A percentile compares a stretch with the other conserved stretches of the same genome.
Conservation (phyloP, 257 asterid genomes). For the Fraxinus anomala region DNA sequence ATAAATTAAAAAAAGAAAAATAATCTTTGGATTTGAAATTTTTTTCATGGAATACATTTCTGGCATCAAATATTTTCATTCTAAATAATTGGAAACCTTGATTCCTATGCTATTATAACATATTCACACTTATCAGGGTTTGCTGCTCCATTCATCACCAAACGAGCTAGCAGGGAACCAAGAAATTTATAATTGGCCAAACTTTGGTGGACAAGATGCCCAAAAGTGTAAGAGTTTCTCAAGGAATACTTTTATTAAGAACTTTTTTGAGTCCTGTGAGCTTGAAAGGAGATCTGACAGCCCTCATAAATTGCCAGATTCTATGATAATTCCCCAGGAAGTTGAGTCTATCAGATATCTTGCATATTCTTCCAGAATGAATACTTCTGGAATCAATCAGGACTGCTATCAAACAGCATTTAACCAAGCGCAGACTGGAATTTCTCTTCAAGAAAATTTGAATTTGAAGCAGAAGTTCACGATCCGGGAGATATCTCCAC, state of each 20-base stretch:
- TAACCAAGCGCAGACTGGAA: slow-evolving; percentile 52
- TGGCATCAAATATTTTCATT: not conserved
- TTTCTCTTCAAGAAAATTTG: slow-evolving; percentile 50
- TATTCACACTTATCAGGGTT: slow-evolving; percentile 27
- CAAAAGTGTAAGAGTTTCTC: slow-evolving; percentile 46
- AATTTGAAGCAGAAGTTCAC: slow-evolving; percentile 74
- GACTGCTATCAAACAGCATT: slow-evolving; percentile 44
- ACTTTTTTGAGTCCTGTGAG: slow-evolving; percentile 14
- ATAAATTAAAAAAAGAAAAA: not conserved
- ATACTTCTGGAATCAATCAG: slow-evolving; percentile 41
- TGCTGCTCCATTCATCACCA: slow-evolving; percentile 23
- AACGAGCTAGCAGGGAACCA: slow-evolving; percentile 23
- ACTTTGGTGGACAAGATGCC: slow-evolving; percentile 39
- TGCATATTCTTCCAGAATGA: slow-evolving; percentile 40
- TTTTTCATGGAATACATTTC: not conserved
- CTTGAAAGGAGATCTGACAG: slow-evolving; percentile 27
- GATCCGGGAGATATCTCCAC: slow-evolving; percentile 81
- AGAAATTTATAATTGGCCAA: slow-evolving; percentile 29
- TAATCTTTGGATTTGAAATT: not conserved
- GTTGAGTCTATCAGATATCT: slow-evolving; percentile 40
- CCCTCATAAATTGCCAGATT: slow-evolving; percentile 41
- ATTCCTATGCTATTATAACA: not conserved
- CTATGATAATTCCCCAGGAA: slow-evolving; percentile 41
- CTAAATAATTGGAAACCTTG: not conserved
- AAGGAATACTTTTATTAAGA: slow-evolving; percentile 7